A percentile compares a stretch with the other conserved stretches of the same genome.
Evolutionary conservation across 2,329 filamentous ascomycete species (phyloP).

Genomic region (Colletotrichum tropicicola): DNA sequence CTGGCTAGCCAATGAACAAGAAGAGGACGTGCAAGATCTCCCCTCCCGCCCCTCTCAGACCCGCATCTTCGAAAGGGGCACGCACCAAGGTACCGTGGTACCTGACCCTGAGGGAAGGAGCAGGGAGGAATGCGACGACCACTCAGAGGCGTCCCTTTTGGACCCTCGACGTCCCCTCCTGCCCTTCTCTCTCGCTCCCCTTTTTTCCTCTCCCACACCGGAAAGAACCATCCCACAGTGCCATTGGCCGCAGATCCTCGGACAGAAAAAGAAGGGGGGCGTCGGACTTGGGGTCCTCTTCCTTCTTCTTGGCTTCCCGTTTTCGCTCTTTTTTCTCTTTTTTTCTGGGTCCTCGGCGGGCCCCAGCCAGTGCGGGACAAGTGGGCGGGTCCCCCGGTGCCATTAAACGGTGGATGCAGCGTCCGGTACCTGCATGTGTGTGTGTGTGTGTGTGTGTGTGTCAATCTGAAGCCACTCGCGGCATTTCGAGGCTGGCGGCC

Average conservation of each 20-base stretch:
- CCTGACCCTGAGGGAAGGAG: slow-evolving; percentile 1
- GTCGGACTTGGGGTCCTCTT: not conserved
- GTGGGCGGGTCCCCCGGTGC: not conserved
- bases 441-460: slow-evolving; percentile 26
- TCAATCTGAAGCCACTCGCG: slow-evolving; percentile 23
- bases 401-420: not conserved
- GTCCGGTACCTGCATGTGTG: slow-evolving; percentile 25
- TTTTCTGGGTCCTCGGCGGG: too few species aligned
- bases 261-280: slow-evolving; percentile 8
- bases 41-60: not conserved
- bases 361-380: not conserved
- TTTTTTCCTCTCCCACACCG: not conserved
- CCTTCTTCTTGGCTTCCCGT: not conserved
- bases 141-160: not conserved
- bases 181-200: not conserved
- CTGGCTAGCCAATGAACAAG: not conserved
- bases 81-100: not conserved
- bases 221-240: not conserved
- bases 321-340: not conserved
- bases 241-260: slow-evolving; percentile 24
- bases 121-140: not conserved
- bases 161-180: not conserved
- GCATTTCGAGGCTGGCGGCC: slow-evolving; percentile 9
- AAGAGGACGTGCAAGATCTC: not conserved
- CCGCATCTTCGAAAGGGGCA: slow-evolving; percentile 10